These are phyloP conservation scores for Ilex paraguariensis DNA, from an alignment of 305 asterid genomes.

Conservation along the genomic window DNA sequence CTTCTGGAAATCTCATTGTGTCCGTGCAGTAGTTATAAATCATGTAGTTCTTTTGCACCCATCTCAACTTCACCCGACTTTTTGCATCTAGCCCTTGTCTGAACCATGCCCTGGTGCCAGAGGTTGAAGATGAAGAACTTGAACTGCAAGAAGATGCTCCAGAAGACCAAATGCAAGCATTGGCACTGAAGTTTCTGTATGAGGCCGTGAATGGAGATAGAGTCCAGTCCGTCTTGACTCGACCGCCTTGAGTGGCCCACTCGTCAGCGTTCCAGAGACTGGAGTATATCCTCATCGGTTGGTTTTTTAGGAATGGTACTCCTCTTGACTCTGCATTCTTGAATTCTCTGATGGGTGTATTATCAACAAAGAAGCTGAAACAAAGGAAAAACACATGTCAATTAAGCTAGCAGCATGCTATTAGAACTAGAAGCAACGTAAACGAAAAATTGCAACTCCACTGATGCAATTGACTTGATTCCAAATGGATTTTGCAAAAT, in stretches of 20 bases:
- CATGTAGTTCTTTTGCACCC: not conserved
- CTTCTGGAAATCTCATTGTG: not conserved
- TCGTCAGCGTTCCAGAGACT: constrained; percentile 16
- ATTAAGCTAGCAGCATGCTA: no score
- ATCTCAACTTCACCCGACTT: not conserved
- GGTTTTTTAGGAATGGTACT: constrained; percentile 8
- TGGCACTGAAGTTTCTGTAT: constrained; percentile 13
- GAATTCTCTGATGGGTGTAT: constrained; percentile 14
- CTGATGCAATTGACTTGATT: no score
- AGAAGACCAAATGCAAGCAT: no score
- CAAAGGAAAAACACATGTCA: no score
- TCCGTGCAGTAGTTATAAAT: not conserved
- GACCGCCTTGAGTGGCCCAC: constrained; percentile 18
- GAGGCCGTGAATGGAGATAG: constrained; percentile 16
- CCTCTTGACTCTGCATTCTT: constrained; percentile 14
- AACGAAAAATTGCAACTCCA: no score
- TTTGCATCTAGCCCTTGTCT: not conserved
- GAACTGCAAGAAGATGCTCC: no score
- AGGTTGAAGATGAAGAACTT: no score
- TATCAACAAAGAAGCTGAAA: constrained; percentile 12
- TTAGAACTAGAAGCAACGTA: no score
- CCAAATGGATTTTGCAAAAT: no score
- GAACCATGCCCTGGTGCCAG: not conserved
- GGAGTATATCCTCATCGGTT: constrained; percentile 18
- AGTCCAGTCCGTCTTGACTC: constrained; percentile 15